Base-by-base conservation (phyloP, 257 asterid species). In the Fraxinus anomala region DNA sequence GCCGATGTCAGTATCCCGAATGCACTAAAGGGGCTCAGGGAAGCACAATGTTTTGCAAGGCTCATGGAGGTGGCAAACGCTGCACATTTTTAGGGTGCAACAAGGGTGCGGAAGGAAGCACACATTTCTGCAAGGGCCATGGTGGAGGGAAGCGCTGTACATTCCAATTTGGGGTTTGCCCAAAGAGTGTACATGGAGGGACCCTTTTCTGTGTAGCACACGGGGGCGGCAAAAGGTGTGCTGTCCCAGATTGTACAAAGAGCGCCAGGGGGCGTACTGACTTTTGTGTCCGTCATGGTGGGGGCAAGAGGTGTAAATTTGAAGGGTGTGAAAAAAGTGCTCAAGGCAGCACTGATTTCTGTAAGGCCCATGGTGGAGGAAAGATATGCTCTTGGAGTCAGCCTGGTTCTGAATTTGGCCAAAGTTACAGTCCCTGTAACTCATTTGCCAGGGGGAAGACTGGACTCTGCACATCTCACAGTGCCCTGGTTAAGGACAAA, bases 301-400 rank as follows among this genome's bases (percentile, higher is more conserved):
- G 91, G 61, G 91, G 91, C 61, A 87, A 81, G 81, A 76, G 91
- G 73, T 87, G 91, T 73, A 79, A 85, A 78, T 76, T 79, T 34
- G 88, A 81, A 19, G 86, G 85, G 40, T 87, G 91, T 37, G 87
- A 87, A 28, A 87, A 85, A 79, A 85, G 91, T 56, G 91, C 91
- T 44, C 91, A 87, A 59, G 91, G 91, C 54, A 85, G 91, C 78
- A 87, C 89, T 1, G 91, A 85, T 66, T 85, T 87, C 81, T 87
- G 91, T 86, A 87, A 87, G 78, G 89, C 89, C 73, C 91, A 87
- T 21, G 91, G 91, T 59, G 91, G 87, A 59, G 91, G 91, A 47
- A 87, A 87, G 82, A 81, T 83, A 82, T 87, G 89, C 77, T 79
- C 78, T 4, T 87, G 91, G 89, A 89, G 89, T 49, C 89, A 77